Evolutionary conservation across 129 eudicot genomes (phyloP).

Genomic region (Tagetes erecta): DNA sequence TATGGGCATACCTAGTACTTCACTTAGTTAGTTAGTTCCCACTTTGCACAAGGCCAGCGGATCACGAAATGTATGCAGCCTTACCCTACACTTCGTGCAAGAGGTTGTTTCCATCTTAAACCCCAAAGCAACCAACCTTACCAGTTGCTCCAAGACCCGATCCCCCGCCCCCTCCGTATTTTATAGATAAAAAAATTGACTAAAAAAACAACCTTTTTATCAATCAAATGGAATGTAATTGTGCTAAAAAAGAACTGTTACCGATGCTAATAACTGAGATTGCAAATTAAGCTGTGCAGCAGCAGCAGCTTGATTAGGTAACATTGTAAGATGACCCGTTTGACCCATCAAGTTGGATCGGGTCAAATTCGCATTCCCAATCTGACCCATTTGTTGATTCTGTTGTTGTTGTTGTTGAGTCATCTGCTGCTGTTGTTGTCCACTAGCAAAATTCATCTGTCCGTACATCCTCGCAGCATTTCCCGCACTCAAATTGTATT

Average conservation of each 20-base stretch:
- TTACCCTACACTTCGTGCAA: too few relatives aligned
- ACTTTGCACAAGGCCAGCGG: too few relatives aligned
- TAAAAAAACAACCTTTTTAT: not conserved
- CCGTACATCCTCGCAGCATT: constrained; percentile 60
- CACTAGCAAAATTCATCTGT: constrained; percentile 61
- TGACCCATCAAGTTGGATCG: constrained; percentile 73
- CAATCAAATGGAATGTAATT: not conserved
- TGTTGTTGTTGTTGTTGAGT: constrained; percentile 48
- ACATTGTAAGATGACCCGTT: constrained; percentile 64
- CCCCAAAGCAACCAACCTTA: too few relatives aligned
- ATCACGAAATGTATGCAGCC: too few relatives aligned
- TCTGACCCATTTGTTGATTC: constrained; percentile 54
- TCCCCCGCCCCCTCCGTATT: too few relatives aligned
- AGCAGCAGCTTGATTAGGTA: constrained; percentile 74
- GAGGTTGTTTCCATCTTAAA: too few relatives aligned
- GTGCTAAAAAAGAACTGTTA: constrained; percentile 25
- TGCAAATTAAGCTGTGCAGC: constrained; percentile 75
- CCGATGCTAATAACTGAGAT: constrained; percentile 73
- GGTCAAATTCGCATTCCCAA: constrained; percentile 50
- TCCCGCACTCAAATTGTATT: constrained; percentile 20
- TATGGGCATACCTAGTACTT: too few relatives aligned
- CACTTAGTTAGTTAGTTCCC: too few relatives aligned
- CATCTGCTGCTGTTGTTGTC: constrained; percentile 37
- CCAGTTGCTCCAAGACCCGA: too few relatives aligned
- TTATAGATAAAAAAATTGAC: not conserved